Percentiles rank a stretch among this genome's conserved stretches.
Conservation (phyloP, 805 yeast species). For the Dipodascus geniculatus region DNA sequence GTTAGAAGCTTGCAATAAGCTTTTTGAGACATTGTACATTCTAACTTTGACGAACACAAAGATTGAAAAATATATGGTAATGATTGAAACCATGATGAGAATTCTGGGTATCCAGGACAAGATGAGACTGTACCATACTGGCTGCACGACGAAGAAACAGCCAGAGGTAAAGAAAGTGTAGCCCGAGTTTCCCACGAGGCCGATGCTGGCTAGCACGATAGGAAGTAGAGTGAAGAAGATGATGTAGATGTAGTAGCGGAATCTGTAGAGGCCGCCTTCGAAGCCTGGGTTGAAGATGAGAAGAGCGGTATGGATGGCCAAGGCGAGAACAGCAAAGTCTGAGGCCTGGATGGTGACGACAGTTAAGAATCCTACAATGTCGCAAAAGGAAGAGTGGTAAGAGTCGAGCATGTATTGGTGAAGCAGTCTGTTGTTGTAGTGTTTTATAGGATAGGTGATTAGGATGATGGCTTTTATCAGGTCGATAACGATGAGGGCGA, state of each 20-base stretch:
- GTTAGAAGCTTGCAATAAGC: constrained; percentile 18
- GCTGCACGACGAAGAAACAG: constrained; percentile 59
- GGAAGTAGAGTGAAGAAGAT: constrained; percentile 43
- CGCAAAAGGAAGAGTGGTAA: constrained; percentile 39
- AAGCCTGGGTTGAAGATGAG: constrained; percentile 45
- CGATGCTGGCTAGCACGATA: constrained; percentile 50
- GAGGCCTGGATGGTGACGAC: constrained; percentile 73
- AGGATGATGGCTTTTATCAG: constrained; percentile 57
- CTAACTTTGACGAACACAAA: constrained; percentile 48
- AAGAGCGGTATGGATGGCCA: constrained; percentile 71
- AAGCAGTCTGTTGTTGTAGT: constrained; percentile 30
- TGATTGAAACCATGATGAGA: constrained; percentile 46
- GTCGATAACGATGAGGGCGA: constrained; percentile 55
- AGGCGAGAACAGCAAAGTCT: constrained; percentile 65
- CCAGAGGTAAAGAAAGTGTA: constrained; percentile 41
- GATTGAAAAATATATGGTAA: constrained; percentile 52
- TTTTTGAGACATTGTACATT: constrained; percentile 12
- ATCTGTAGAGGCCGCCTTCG: constrained; percentile 5
- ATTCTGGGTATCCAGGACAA: constrained; percentile 76
- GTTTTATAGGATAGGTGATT: constrained; percentile 45
- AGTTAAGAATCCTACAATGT: constrained; percentile 68
- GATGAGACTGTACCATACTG: constrained; percentile 60
- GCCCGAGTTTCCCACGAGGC: constrained; percentile 45
- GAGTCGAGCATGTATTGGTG: constrained; percentile 28
- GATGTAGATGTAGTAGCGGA: constrained; percentile 28